These are phyloP conservation scores for Kluyveromyces aestuarii DNA, from an alignment of 805 yeast species.

Conservation along the genomic window DNA sequence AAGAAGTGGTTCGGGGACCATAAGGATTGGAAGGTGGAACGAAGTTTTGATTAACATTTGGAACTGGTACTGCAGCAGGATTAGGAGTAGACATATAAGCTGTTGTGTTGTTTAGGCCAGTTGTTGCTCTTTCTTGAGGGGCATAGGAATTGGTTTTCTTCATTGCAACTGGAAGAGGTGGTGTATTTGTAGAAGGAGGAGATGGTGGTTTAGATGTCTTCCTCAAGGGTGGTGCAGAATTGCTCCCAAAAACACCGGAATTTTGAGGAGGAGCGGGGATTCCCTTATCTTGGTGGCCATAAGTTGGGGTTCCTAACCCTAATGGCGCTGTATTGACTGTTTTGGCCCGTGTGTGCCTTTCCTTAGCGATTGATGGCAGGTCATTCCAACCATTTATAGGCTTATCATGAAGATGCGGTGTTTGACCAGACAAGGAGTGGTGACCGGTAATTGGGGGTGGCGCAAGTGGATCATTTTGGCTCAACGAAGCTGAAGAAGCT, in stretches of 20 bases:
- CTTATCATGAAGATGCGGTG: conserved; percentile 27
- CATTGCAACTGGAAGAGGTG: conserved; percentile 16
- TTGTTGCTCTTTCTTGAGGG: not conserved
- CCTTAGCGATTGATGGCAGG: conserved; percentile 25
- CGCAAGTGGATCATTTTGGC: conserved; percentile 23
- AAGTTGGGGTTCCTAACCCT: conserved; percentile 8
- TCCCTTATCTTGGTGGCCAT: conserved; percentile 3
- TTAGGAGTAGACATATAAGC: conserved; percentile 22
- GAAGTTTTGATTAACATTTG: conserved; percentile 16
- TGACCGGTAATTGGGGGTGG: conserved; percentile 28
- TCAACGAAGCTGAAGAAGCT: conserved; percentile 17
- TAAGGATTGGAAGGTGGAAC: conserved; percentile 31
- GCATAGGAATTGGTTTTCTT: conserved; percentile 7
- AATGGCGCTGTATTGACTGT: conserved; percentile 31
- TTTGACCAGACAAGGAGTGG: conserved; percentile 28
- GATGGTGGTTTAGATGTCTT: conserved; percentile 7
- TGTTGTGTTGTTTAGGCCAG: not conserved
- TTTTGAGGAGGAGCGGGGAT: conserved; percentile 23
- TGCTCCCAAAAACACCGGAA: conserved; percentile 13
- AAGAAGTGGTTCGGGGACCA: conserved; percentile 25
- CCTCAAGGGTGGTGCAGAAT: conserved; percentile 18
- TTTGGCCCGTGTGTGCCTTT: conserved; percentile 26
- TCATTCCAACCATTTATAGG: conserved; percentile 33
- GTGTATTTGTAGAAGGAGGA: conserved; percentile 15
- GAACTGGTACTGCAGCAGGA: conserved; percentile 25